Conservation (phyloP, 805 yeast genomes). For the Suhomyces xylopsoci region DNA sequence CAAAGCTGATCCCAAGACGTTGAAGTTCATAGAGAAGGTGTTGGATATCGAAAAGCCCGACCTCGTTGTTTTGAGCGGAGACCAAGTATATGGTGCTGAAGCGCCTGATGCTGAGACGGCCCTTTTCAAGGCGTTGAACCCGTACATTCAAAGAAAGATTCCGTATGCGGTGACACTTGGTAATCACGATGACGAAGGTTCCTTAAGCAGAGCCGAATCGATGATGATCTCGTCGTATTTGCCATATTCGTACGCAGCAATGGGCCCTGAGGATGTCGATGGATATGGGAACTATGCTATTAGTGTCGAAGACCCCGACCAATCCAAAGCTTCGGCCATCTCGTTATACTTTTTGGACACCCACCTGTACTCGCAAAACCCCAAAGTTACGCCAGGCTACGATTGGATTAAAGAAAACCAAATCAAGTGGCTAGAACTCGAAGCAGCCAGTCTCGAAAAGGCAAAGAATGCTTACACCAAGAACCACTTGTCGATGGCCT, state of each 20-base stretch:
- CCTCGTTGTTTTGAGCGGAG: constrained; percentile 84
- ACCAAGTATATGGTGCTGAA: constrained; percentile 79
- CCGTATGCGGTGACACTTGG: constrained; percentile 90
- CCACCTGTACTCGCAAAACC: constrained; percentile 67
- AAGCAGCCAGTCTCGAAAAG: constrained; percentile 23
- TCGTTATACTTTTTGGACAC: constrained; percentile 79
- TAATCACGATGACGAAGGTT: constrained; percentile 92
- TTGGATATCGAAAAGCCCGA: constrained; percentile 80
- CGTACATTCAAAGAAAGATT: constrained; percentile 61
- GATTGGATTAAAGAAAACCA: constrained; percentile 81
- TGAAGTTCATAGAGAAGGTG: constrained; percentile 55
- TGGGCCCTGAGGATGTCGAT: constrained; percentile 64
- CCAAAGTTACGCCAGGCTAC: constrained; percentile 73
- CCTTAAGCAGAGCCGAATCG: constrained; percentile 54
- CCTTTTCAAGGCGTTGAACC: constrained; percentile 68
- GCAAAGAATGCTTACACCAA: constrained; percentile 33
- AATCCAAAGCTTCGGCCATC: constrained; percentile 40
- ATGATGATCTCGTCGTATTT: constrained; percentile 54
- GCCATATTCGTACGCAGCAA: constrained; percentile 63
- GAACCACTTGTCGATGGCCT: constrained; percentile 72
- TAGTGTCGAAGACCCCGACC: constrained; percentile 43
- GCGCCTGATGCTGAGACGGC: constrained; percentile 83
- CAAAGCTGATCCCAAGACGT: constrained; percentile 74
- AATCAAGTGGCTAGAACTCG: constrained; percentile 50
- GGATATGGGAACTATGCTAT: constrained; percentile 86